Base-by-base conservation (phyloP, 495 filamentous ascomycete genomes). In the Aspergillus funiculosus region DNA sequence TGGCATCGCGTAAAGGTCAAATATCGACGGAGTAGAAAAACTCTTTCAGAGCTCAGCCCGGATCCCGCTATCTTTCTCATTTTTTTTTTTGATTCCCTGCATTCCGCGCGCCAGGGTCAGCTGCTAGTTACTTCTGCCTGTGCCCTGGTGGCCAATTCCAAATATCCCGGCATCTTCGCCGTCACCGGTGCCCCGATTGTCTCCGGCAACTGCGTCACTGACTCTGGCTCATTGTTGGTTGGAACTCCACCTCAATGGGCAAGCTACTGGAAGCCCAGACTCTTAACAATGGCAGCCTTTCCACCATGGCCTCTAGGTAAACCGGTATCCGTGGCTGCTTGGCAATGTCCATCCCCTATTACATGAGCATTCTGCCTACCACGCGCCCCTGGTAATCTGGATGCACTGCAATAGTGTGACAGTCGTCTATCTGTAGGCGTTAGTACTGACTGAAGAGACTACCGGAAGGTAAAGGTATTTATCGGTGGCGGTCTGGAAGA, bases 391-490 rank as follows among this genome's bases (percentile, higher is more conserved):
- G 48, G 20, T 50, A 50, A 4, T 50, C 40, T 1, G 48, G 48
- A 11, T 45, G 40, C 4, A 50, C 39, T 4, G 48, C 48, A 22
- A 44, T 31, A 1, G 48, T 50, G 24, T 50, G 48, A 25, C 48
- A 44, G 13, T n/a, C n/a, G n/a, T n/a, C n/a, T n/a, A n/a, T 45
- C 39, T 50, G 36, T 13, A 34, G 13, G 2, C 30, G 7, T 34
- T 15, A 32, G 15, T 32, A 32, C 29, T 13, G 1, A 10, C 15
- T 1, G 29, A 11, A 7, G 9, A 18, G 5, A 50, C 47, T n/a
- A n/a, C n/a, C n/a, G n/a, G n/a, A n/a, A n/a, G n/a, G 18, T 27
- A 50, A 39, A 50, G 13, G 44, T 35, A 28, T 50, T n/a, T n/a
- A n/a, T n/a, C n/a, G n/a, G n/a, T n/a, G n/a, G 47, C 18, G 9